Conservation (phyloP, 2,329 filamentous ascomycete genomes). For the Penicillium frequentans region DNA sequence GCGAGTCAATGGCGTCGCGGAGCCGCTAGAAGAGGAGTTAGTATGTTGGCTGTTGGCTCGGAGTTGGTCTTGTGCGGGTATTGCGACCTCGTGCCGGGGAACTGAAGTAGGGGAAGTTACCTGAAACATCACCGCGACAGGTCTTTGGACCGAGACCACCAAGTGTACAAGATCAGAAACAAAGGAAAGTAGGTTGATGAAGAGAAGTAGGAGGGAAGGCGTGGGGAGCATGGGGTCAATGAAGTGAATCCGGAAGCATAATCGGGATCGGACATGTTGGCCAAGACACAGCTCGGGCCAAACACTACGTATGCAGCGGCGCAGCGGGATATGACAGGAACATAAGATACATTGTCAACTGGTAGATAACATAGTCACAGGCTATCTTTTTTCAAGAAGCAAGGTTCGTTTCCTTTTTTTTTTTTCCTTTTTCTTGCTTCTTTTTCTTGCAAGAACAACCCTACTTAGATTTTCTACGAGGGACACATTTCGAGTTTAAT, state of each 20-base stretch:
- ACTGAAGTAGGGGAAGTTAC: conserved; percentile 14
- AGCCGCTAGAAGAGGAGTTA: conserved; percentile 59
- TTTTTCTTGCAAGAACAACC: too few species aligned
- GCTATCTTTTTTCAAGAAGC: too few species aligned
- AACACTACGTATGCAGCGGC: neutral
- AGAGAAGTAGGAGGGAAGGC: conserved; percentile 9
- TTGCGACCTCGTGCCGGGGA: neutral
- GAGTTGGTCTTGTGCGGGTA: neutral
- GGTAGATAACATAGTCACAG: too few species aligned
- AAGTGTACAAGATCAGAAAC: conserved; percentile 11
- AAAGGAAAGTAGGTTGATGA: conserved; percentile 6
- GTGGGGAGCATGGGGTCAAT: conserved; percentile 13
- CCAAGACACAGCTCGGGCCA: conserved; percentile 1
- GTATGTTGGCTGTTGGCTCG: neutral
- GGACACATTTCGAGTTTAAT: neutral
- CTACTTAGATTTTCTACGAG: neutral
- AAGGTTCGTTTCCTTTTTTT: too few species aligned
- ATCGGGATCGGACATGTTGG: conserved; percentile 8
- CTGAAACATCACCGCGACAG: conserved; percentile 28
- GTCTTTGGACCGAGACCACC: conserved; percentile 18
- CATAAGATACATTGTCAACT: too few species aligned
- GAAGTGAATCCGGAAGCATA: neutral
- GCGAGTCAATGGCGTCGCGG: conserved; percentile 79
- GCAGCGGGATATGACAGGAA: neutral
- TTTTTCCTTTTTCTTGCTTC: too few species aligned